These are phyloP conservation scores for Podaxis sp. DNA, from an alignment of 768 basidiomycete genomes.

Conservation along the genomic window DNA sequence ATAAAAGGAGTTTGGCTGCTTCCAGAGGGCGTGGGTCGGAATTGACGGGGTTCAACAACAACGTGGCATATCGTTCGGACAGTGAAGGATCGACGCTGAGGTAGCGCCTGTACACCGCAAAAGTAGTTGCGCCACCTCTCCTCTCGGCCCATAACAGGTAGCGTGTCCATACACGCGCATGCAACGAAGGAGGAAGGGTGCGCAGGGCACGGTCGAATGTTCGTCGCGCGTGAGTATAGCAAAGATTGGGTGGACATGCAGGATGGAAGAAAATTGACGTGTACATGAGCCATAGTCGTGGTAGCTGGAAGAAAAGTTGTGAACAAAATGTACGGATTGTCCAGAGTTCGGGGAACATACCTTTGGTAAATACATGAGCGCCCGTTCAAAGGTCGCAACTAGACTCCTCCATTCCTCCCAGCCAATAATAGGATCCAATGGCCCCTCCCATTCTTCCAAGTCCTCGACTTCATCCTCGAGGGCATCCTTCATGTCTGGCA, in stretches of 20 bases:
- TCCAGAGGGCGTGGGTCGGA: constrained; percentile 76
- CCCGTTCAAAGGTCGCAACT: constrained; percentile 86
- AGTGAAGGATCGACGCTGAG: constrained; percentile 77
- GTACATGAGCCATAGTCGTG: constrained; percentile 93
- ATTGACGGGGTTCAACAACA: constrained; percentile 62
- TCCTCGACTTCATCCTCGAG: constrained; percentile 82
- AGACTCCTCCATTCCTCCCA: constrained; percentile 95
- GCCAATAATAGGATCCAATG: constrained; percentile 86
- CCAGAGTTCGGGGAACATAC: constrained; percentile 41
- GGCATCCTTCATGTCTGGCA: constrained; percentile 87
- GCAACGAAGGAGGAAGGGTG: constrained; percentile 89
- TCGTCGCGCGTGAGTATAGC: constrained; percentile 86
- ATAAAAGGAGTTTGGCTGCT: constrained; percentile 87
- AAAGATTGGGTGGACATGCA: constrained; percentile 77
- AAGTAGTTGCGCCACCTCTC: constrained; percentile 75
- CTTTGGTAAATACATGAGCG: constrained; percentile 91
- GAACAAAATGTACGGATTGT: constrained; percentile 6
- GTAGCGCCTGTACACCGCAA: constrained; percentile 86
- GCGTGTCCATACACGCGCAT: constrained; percentile 87
- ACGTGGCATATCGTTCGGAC: constrained; percentile 73
- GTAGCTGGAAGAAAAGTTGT: constrained; percentile 54
- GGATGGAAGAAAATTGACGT: constrained; percentile 88
- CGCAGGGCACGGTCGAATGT: constrained; percentile 95
- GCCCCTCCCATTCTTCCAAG: constrained; percentile 81
- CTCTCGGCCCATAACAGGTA: constrained; percentile 92